Conservation (phyloP, 208 protist species). For the Trypanosoma congolense region DNA sequence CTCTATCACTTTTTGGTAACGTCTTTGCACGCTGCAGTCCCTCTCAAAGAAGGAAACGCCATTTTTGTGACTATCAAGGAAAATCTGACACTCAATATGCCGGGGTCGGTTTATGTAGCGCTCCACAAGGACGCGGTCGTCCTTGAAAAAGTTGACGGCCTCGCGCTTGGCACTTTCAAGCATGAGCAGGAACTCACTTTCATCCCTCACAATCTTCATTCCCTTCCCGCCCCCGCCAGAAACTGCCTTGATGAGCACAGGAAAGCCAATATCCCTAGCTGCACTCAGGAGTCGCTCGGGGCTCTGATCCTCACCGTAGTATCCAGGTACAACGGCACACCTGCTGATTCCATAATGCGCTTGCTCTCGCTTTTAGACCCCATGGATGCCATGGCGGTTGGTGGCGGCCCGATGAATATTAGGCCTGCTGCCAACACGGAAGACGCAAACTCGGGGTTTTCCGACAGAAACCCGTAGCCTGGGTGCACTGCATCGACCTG, state of each 20-base stretch:
- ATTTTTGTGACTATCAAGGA: conserved; percentile 89
- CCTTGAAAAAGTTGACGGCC: conserved; percentile 87
- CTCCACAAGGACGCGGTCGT: conserved; percentile 92
- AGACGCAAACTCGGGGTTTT: conserved; percentile 92
- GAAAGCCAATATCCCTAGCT: conserved; percentile 35
- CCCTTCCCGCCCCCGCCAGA: conserved; percentile 75
- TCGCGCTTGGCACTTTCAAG: conserved; percentile 82
- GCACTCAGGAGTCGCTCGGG: conserved; percentile 21
- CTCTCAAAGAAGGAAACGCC: conserved; percentile 92
- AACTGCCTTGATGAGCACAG: conserved; percentile 97
- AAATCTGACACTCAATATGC: conserved; percentile 94
- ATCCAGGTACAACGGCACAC: conserved; percentile 88
- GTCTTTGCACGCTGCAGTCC: conserved; percentile 94
- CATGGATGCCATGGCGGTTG: conserved; percentile 91
- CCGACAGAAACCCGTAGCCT: conserved; percentile 97
- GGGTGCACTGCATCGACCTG: conserved; percentile 93
- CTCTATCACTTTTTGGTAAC: conserved; percentile 95
- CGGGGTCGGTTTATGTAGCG: conserved; percentile 87
- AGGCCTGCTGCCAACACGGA: conserved; percentile 67
- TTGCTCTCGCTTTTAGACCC: conserved; percentile 92
- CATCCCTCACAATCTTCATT: conserved; percentile 77
- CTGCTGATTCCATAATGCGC: conserved; percentile 84
- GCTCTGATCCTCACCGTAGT: conserved; percentile 40
- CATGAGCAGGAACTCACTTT: conserved; percentile 41
- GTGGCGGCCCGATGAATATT: conserved; percentile 93